Conservation (phyloP, 2,329 filamentous ascomycete species). For the Fusarium duplospermum region DNA sequence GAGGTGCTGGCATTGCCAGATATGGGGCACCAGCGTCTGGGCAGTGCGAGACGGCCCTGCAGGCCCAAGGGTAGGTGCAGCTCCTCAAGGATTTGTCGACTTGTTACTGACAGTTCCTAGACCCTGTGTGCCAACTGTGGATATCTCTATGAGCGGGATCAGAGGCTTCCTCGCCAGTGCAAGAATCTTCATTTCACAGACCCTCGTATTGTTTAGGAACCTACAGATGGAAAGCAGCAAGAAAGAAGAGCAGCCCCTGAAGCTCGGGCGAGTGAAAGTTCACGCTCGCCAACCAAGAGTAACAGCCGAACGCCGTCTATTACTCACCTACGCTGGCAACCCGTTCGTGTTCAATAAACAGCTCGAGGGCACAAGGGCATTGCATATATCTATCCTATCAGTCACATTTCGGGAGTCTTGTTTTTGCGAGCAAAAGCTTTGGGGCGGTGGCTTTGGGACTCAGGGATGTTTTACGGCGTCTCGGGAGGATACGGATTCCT, state of each 20-base stretch:
- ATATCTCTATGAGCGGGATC: slow-evolving; percentile 87
- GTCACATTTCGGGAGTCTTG: slow-evolving; percentile 38
- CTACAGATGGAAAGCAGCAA: slow-evolving; percentile 33
- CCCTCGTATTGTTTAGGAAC: slow-evolving; percentile 47
- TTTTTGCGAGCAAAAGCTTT: slow-evolving; percentile 45
- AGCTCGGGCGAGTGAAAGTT: slow-evolving; percentile 1
- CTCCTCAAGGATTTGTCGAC: not conserved
- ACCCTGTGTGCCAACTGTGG: slow-evolving; percentile 95
- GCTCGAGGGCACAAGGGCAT: slow-evolving; percentile 12
- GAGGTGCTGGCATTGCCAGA: slow-evolving; percentile 88
- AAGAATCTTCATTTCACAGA: slow-evolving; percentile 54
- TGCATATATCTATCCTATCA: slow-evolving; percentile 15
- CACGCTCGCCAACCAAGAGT: slow-evolving; percentile 21
- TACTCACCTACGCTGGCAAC: slow-evolving; percentile 1
- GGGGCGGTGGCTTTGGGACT: slow-evolving; percentile 37
- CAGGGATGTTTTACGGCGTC: slow-evolving; percentile 43
- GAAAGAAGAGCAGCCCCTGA: slow-evolving; percentile 20
- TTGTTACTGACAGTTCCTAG: slow-evolving; percentile 55
- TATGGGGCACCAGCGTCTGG: slow-evolving; percentile 94
- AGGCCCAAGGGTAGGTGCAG: slow-evolving; percentile 78
- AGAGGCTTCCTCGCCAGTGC: slow-evolving; percentile 73
- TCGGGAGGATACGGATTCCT: slow-evolving; percentile 42
- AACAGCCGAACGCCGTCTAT: slow-evolving; percentile 4
- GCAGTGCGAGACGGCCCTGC: slow-evolving; percentile 91
- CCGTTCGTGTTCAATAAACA: slow-evolving; percentile 3